phyloP scores from a whole-genome alignment of 495 filamentous ascomycete genomes.

The Pyrenula massariospora region DNA sequence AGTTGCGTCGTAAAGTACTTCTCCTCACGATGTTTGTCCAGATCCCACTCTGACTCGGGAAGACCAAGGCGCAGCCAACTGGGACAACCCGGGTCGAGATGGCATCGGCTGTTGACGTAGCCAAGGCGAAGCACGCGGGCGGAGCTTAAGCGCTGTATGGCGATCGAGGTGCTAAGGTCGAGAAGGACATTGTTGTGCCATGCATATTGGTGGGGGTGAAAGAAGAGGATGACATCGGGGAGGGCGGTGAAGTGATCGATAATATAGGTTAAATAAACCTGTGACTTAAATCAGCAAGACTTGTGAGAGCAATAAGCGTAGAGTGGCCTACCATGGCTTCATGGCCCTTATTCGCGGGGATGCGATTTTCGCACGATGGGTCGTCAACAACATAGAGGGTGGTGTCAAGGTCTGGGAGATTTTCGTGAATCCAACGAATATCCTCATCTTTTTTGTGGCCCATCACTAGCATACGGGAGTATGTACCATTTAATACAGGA shows the following conservation, averaged over 20 bases:
- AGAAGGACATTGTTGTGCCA: slow-evolving; percentile 33
- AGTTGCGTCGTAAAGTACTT: slow-evolving; percentile 30
- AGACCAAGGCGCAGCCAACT: slow-evolving; percentile 52
- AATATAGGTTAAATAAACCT: slow-evolving; percentile 40
- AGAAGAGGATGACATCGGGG: slow-evolving; percentile 33
- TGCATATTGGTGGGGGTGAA: slow-evolving; percentile 32
- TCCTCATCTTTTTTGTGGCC: slow-evolving; percentile 44
- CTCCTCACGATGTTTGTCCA: slow-evolving; percentile 47
- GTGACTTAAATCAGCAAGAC: too few species aligned
- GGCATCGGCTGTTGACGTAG: slow-evolving; percentile 39
- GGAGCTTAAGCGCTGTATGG: slow-evolving; percentile 23
- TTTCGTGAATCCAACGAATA: slow-evolving; percentile 44
- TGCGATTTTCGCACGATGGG: slow-evolving; percentile 24
- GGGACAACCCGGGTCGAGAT: slow-evolving; percentile 31
- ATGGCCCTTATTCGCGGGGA: slow-evolving; percentile 33
- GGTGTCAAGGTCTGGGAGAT: slow-evolving; percentile 8
- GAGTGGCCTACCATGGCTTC: slow-evolving; percentile 24
- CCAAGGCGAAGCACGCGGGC: slow-evolving; percentile 30
- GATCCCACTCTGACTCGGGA: slow-evolving; percentile 24
- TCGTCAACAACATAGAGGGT: slow-evolving; percentile 51
- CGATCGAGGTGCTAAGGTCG: slow-evolving; percentile 27
- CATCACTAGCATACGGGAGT: slow-evolving; percentile 44
- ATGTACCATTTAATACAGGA: slow-evolving; percentile 10
- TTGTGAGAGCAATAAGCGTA: too few species aligned
- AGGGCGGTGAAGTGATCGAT: slow-evolving; percentile 36